phyloP scores from a whole-genome alignment of 352 stramenopile genomes.

The Phytophthora rubi region DNA sequence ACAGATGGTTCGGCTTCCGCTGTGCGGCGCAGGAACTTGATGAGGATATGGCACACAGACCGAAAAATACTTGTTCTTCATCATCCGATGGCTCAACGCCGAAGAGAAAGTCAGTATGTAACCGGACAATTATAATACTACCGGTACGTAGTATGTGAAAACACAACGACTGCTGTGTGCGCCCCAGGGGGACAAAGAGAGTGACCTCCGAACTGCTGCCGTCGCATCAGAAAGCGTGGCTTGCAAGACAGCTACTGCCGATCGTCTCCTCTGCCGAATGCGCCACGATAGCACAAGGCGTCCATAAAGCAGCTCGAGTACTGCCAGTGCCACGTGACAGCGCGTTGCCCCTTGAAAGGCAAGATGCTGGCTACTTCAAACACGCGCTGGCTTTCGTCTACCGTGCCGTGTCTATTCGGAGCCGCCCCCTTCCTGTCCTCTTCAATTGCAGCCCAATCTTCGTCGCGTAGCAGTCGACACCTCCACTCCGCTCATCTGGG shows the following conservation, averaged over 20 bases:
- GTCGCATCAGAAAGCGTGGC: neutral
- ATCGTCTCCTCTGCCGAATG: neutral
- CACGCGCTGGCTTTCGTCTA: constrained; percentile 1
- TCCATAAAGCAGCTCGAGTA: too few relatives aligned
- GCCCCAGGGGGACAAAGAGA: too few relatives aligned
- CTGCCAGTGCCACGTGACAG: neutral
- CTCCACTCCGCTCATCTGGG: constrained; percentile 8
- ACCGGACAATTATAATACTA: too few relatives aligned
- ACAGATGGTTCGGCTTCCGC: too few relatives aligned
- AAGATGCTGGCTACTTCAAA: constrained; percentile 12
- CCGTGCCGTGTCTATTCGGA: neutral
- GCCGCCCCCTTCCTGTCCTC: neutral
- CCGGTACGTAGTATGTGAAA: too few relatives aligned
- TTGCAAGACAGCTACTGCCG: neutral
- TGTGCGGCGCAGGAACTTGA: too few relatives aligned
- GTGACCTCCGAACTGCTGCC: too few relatives aligned
- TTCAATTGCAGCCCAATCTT: neutral
- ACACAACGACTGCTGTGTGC: too few relatives aligned
- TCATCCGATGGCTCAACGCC: too few relatives aligned
- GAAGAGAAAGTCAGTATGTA: too few relatives aligned
- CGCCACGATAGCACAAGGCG: neutral
- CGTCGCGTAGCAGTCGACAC: neutral
- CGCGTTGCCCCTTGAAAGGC: constrained; percentile 11
- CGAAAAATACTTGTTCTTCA: too few relatives aligned
- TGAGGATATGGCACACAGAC: too few relatives aligned